Conservation (phyloP, 108 stramenopile species). For the Licmophora abbreviata region DNA sequence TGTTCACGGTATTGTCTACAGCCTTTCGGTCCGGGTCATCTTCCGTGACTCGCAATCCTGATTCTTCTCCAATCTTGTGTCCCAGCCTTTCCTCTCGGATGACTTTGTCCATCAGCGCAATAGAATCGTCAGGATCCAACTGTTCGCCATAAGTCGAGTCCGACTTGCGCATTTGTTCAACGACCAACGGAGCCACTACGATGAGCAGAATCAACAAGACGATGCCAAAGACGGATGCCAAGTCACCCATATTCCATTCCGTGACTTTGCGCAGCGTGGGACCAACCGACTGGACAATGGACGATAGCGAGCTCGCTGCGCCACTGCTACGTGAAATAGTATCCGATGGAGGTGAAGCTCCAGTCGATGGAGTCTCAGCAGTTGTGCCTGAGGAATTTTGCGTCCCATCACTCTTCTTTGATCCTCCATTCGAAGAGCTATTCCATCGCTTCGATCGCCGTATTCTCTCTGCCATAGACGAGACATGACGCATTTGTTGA, state of each 20-base stretch:
- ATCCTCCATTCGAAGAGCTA: not conserved
- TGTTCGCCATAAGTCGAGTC: conserved; percentile 16
- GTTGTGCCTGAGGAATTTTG: not conserved
- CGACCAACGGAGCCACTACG: conserved; percentile 13
- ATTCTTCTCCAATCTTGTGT: not conserved
- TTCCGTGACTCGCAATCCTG: conserved; percentile 1
- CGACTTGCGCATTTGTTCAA: conserved; percentile 21
- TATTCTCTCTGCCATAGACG: no score
- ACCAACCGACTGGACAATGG: conserved; percentile 11
- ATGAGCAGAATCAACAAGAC: conserved; percentile 14
- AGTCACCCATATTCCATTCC: conserved; percentile 13
- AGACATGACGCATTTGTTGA: no score
- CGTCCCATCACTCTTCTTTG: conserved; percentile 24
- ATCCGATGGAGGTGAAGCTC: conserved; percentile 1
- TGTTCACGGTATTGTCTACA: conserved; percentile 7
- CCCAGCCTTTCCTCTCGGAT: conserved; percentile 8
- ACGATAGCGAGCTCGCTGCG: conserved; percentile 7
- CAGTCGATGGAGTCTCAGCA: conserved; percentile 1
- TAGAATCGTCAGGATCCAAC: conserved; percentile 30
- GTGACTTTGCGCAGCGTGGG: conserved; percentile 9
- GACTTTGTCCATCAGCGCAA: conserved; percentile 26
- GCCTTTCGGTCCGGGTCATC: not conserved
- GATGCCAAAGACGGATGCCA: conserved; percentile 21
- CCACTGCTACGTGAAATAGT: not conserved
- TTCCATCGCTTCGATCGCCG: no score